Evolutionary conservation across 148 eudicot genomes (phyloP).

Genomic region (Silene uniflora): DNA sequence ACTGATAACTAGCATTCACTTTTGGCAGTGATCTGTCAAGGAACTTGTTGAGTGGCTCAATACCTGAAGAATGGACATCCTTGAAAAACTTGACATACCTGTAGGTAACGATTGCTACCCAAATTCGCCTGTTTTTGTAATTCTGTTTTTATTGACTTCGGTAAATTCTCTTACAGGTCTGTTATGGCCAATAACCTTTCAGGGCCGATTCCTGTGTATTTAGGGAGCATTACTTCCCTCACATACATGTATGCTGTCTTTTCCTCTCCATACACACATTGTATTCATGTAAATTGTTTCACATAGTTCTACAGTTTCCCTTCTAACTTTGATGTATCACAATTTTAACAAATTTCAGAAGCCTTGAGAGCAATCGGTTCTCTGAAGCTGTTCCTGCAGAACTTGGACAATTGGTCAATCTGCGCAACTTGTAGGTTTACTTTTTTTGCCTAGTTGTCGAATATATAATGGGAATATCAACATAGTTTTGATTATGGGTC

Average conservation of each 20-base stretch:
- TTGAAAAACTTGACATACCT: slow-evolving; percentile 8
- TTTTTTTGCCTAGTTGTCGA: not conserved
- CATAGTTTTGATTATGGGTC: not conserved
- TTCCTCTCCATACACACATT: not conserved
- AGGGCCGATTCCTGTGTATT: slow-evolving; percentile 44
- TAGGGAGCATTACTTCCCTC: slow-evolving; percentile 44
- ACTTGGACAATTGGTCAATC: slow-evolving; percentile 43
- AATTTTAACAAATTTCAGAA: slow-evolving; percentile 29
- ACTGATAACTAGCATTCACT: not conserved
- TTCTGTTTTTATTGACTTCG: not conserved
- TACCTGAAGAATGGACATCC: slow-evolving; percentile 49
- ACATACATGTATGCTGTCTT: slow-evolving; percentile 31
- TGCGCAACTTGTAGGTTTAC: slow-evolving; percentile 30
- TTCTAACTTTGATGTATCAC: not conserved
- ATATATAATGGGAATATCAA: too few species aligned
- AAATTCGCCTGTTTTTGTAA: not conserved
- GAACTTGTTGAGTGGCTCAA: slow-evolving; percentile 44
- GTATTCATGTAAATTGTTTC: not conserved
- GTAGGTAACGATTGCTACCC: slow-evolving; percentile 2
- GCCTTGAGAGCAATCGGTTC: slow-evolving; percentile 40
- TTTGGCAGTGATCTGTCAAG: slow-evolving; percentile 37
- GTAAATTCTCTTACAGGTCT: slow-evolving; percentile 27
- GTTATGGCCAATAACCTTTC: slow-evolving; percentile 43
- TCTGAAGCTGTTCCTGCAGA: slow-evolving; percentile 45
- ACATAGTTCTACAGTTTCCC: not conserved